Evolutionary conservation across 768 basidiomycete genomes (phyloP).

Genomic region (Suillus bovinus): DNA sequence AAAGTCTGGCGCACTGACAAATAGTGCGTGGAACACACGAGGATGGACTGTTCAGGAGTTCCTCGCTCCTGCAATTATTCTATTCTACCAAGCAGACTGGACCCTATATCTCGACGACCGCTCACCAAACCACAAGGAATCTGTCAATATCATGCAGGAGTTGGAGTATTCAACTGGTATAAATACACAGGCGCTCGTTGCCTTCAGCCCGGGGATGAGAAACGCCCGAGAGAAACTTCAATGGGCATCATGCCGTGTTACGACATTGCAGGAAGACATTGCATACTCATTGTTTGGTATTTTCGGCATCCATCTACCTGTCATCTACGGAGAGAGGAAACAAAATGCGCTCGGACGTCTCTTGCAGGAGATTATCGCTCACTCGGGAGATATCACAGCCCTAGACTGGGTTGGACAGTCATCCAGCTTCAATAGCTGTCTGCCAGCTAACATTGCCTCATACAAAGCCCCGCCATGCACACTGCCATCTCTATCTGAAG

Average conservation of each 20-base stretch:
- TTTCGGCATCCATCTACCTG: not conserved
- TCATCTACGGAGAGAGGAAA: not conserved
- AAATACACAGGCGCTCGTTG: not conserved
- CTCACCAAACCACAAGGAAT: not conserved
- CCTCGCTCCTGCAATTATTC: not conserved
- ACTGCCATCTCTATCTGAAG: not conserved
- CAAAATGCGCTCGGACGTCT: not conserved
- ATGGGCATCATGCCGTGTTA: not conserved
- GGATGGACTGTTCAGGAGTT: not conserved
- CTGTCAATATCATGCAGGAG: not conserved
- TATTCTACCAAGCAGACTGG: not conserved
- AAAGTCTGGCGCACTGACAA: not conserved
- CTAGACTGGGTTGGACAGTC: not conserved
- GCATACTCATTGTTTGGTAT: not conserved
- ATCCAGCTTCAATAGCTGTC: not conserved
- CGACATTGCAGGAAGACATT: not conserved
- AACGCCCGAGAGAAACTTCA: not conserved
- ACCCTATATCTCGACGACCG: not conserved
- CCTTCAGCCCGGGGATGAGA: not conserved
- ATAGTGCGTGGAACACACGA: not conserved
- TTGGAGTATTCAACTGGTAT: not conserved
- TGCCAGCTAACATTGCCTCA: not conserved
- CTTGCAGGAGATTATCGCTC: not conserved
- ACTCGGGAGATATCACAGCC: not conserved
- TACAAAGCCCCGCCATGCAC: not conserved